Evolutionary conservation across 495 filamentous ascomycete species (phyloP).

Genomic region (Glonium stellatum): DNA sequence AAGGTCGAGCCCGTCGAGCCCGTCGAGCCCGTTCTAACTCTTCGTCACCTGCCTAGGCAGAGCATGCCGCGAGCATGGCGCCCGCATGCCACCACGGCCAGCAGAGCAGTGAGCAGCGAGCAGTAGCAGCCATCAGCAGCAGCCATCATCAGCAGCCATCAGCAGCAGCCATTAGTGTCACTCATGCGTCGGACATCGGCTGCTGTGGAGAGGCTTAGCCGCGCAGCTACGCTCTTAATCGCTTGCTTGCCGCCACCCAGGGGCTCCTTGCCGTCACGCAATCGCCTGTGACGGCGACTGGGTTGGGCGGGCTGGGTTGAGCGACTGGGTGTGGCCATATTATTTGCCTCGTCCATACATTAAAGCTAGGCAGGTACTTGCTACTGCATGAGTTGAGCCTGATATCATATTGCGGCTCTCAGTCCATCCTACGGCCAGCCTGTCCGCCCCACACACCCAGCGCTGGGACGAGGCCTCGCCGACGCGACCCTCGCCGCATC

Average conservation of each 20-base stretch:
- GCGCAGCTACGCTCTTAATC: conserved; percentile 1
- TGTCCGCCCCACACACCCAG: neutral
- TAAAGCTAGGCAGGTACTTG: neutral
- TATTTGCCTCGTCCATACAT: neutral
- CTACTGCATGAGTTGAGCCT: neutral
- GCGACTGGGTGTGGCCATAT: neutral
- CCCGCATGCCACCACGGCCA: neutral
- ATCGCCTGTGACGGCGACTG: neutral
- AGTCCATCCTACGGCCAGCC: neutral
- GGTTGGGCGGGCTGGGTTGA: no score
- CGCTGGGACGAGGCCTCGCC: neutral
- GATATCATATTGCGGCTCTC: neutral
- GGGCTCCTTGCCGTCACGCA: neutral
- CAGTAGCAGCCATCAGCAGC: no score
- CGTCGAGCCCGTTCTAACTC: no score
- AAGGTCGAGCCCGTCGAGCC: no score
- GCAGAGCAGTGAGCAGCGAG: neutral
- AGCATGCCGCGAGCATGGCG: neutral
- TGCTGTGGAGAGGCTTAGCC: conserved; percentile 1
- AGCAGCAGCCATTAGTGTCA: neutral
- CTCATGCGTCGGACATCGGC: conserved; percentile 1
- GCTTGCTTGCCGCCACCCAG: conserved; percentile 1
- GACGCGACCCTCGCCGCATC: neutral
- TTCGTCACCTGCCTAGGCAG: no score
- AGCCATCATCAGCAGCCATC: no score